Percentiles rank a stretch among this genome's conserved stretches.
These are phyloP conservation scores for Paecilomyces variotii DNA, from an alignment of 2,329 filamentous ascomycete genomes.

Conservation along the genomic window DNA sequence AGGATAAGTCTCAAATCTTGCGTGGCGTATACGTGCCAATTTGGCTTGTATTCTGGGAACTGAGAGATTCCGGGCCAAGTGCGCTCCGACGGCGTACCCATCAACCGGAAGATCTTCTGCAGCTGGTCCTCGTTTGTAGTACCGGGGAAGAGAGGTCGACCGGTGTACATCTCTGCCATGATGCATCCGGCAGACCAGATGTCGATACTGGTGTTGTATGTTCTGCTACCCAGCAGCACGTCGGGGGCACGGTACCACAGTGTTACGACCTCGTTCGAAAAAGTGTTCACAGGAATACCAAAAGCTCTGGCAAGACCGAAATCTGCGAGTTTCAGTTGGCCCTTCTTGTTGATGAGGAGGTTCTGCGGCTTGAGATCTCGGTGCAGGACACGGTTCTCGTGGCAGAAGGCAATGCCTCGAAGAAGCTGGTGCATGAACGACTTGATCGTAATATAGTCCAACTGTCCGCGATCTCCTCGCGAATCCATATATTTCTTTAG, in stretches of 20 bases:
- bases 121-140: constrained; percentile 98
- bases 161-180: constrained; percentile 99
- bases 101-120: constrained; percentile 92
- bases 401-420: constrained; percentile 93
- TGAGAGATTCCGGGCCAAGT: constrained; percentile 93
- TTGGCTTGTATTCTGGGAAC: constrained; percentile 96
- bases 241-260: constrained; percentile 97
- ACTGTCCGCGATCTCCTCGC: constrained; percentile 75
- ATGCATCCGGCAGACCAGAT: constrained; percentile 99
- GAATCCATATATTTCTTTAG: constrained; percentile 99
- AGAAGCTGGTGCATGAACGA: constrained; percentile 98
- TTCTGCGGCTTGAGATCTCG: constrained; percentile 96
- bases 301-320: constrained; percentile 92
- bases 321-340: constrained; percentile 84
- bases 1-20: constrained; percentile 82
- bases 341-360: constrained; percentile 86
- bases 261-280: constrained; percentile 95
- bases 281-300: constrained; percentile 95
- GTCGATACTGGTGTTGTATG: constrained; percentile 99
- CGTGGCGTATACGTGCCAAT: constrained; percentile 88
- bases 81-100: constrained; percentile 93
- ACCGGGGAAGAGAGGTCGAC: constrained; percentile 87
- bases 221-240: constrained; percentile 84
- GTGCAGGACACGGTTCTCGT: constrained; percentile 92
- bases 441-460: constrained; percentile 88